Base-by-base conservation (phyloP, 2,329 filamentous ascomycete species). In the Chlorencoelia australis region DNA sequence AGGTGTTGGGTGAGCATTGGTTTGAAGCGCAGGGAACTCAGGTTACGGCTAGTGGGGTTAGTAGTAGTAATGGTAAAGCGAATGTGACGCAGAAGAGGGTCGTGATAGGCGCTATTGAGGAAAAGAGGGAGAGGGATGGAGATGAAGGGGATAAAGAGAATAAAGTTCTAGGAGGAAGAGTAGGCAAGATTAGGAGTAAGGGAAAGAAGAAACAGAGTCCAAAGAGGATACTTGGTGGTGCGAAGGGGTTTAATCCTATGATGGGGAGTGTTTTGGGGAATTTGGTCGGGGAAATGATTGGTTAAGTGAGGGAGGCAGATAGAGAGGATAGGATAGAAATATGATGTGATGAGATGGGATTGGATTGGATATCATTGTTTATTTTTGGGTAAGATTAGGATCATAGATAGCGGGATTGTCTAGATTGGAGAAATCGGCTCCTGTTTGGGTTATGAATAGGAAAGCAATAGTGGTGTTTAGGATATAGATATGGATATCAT, bases 1-100 rank as follows among this genome's bases (percentile, higher is more conserved):
- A 73, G 8, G 82, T 81, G 29, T 57, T 82, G 6, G 74, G 79
- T 7, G 70, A 64, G 19, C 86, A 94, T 60, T 56, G 64, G 26
- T 88, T 86, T 45, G 77, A 77, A 14, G 56, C 62, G 3, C 46
- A 48, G 15, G 56, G 55, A 6, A 73, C 70, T 26, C 71, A 74
- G 47, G 52, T 61, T n/a, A 66, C 48, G 30, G 43, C 38, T 34
- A 54, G 41, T 22, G 26, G 31, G 7, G 22, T 10, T n/a, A n/a
- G n/a, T n/a, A n/a, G n/a, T n/a, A n/a, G n/a, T n/a, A n/a, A n/a
- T n/a, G n/a, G n/a, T n/a, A n/a, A n/a, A n/a, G n/a, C n/a, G 6
- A 40, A 29, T 36, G 19, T 39, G 40, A 42, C 41, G 20, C 20
- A 22, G 27, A 42, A 35, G 25, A 28, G 24, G 26, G 35, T 33